Conservation (phyloP, 1,139 yeast genomes). For the Geotrichum siamense region DNA sequence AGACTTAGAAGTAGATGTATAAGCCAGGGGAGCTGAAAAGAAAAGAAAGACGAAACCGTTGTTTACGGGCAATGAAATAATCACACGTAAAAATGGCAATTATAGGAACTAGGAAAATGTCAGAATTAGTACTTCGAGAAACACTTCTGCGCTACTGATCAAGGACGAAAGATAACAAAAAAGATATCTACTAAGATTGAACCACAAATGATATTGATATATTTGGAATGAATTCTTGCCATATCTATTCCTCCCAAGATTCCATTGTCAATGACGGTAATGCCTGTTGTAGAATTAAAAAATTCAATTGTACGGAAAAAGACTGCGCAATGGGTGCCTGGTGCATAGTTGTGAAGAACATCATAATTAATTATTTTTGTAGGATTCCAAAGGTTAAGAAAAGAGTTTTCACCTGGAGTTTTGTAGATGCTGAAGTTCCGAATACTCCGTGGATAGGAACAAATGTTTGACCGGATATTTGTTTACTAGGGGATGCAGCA, state of each 20-base stretch:
- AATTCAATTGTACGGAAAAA: slow-evolving; percentile 37
- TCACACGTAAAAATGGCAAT: slow-evolving; percentile 41
- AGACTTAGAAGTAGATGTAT: slow-evolving; percentile 16
- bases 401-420: background rate
- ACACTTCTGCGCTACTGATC: background rate
- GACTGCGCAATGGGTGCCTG: slow-evolving; percentile 38
- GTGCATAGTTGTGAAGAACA: slow-evolving; percentile 31
- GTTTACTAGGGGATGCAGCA: slow-evolving; percentile 25
- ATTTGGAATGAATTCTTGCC: slow-evolving; percentile 40
- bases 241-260: slow-evolving; percentile 43
- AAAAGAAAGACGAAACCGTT: slow-evolving; percentile 32
- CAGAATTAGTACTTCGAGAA: slow-evolving; percentile 24
- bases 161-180: background rate
- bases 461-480: slow-evolving; percentile 28
- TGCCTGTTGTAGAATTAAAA: slow-evolving; percentile 33
- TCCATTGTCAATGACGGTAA: slow-evolving; percentile 41
- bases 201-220: slow-evolving; percentile 39
- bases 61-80: slow-evolving; percentile 36
- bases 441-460: background rate
- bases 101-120: slow-evolving; percentile 42
- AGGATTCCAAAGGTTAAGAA: background rate
- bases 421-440: background rate
- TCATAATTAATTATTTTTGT: slow-evolving; percentile 26
- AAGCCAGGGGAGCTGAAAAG: slow-evolving; percentile 25
- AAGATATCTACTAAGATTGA: slow-evolving; percentile 26